Base-by-base conservation (phyloP, 2,329 filamentous ascomycete genomes). In the Colletotrichum caudatum region DNA sequence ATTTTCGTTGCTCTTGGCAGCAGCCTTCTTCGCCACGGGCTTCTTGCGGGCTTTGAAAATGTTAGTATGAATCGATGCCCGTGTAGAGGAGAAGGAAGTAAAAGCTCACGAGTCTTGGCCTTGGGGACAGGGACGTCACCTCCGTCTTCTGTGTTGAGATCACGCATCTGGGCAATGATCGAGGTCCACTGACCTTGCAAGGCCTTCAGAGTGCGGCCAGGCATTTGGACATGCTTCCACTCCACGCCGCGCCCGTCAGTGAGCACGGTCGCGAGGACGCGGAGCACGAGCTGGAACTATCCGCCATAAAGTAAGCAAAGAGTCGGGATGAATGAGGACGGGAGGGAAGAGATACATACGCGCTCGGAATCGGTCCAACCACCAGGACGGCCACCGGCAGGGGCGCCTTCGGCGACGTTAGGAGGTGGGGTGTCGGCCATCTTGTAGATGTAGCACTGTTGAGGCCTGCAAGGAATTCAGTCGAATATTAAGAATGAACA, bases 361-460 rank as follows among this genome's bases (percentile, higher is more conserved):
- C 82, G 82, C 35, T 80, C 80, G 4, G 80, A 77, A 0, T 82
- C 81, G 1, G 80, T 83, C 81, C 81, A 83, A 0, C 78, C 75
- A 2, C 70, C 53, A 1, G 56, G 46, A 11, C 65, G 69, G 20
- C 39, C 50, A 44, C 33, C 44, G 7, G 50, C 37, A 33, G 69
- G 35, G 46, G 62, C 41, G 8, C 50, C 57, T 51, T 81, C 79
- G 1, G 75, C 72, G n/a, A 70, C 48, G 44, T 74, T 75, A 41
- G 57, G 71, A 54, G n/a, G 68, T 50, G 9, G 59, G 39, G 50
- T 75, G 50, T 75, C 76, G 37, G 76, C 75, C 77, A 80, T 82
- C 12, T 39, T 66, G 59, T 54, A 48, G n/a, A 18, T 59, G 18
- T 37, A 23, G 33, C 50, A 26, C 23, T 63, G 11, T 44, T 35